Evolutionary conservation across 208 protist genomes (phyloP).

Genomic region (Leishmania braziliensis): DNA sequence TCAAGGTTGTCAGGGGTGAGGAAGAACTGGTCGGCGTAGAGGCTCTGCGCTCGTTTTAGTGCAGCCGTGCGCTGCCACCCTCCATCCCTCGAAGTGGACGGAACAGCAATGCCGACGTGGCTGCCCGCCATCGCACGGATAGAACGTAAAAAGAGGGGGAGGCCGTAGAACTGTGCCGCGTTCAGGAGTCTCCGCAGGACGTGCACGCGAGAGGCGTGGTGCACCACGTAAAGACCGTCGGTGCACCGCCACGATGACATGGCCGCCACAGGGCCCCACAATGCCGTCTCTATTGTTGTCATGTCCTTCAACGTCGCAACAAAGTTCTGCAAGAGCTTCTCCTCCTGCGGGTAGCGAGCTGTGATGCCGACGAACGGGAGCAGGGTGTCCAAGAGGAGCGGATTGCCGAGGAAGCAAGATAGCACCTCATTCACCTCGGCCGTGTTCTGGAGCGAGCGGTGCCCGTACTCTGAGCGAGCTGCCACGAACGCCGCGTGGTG

Average conservation of each 20-base stretch:
- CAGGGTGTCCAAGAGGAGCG: conserved; percentile 30
- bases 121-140: conserved; percentile 39
- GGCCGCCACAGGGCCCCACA: conserved; percentile 60
- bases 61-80: conserved; percentile 11
- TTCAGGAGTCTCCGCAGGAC: conserved; percentile 45
- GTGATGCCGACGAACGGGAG: conserved; percentile 45
- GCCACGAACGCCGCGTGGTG: background rate
- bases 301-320: conserved; percentile 21
- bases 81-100: background rate
- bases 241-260: conserved; percentile 46
- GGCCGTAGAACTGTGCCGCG: conserved; percentile 71
- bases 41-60: conserved; percentile 23
- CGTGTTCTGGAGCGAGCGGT: background rate
- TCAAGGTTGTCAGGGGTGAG: conserved; percentile 58
- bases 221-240: conserved; percentile 67
- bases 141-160: conserved; percentile 88
- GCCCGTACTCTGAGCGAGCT: background rate
- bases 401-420: conserved; percentile 24
- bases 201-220: conserved; percentile 39
- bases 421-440: conserved; percentile 8
- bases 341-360: conserved; percentile 49
- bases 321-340: conserved; percentile 43
- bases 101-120: background rate
- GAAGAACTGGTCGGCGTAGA: conserved; percentile 47
- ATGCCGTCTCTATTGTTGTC: conserved; percentile 34